phyloP scores from a whole-genome alignment of 306 rosid species.

The Begonia peltatifolia region DNA sequence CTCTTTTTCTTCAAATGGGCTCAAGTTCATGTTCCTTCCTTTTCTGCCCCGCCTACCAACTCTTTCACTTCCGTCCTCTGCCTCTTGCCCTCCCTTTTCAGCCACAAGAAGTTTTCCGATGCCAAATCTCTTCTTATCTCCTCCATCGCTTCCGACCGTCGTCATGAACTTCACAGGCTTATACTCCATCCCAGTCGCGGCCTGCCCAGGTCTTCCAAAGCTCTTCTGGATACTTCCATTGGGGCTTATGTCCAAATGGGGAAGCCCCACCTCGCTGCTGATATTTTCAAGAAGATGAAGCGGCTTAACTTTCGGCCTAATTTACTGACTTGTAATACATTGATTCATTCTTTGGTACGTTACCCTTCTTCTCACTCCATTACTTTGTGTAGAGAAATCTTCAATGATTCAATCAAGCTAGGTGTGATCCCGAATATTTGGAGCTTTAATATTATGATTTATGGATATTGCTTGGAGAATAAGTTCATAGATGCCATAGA shows the following conservation, averaged over 20 bases:
- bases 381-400: conserved; percentile 21
- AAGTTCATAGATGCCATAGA: conserved; percentile 33
- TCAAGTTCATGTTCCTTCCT: conserved; percentile 30
- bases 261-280: conserved; percentile 40
- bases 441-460: conserved; percentile 53
- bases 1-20: conserved; percentile 48
- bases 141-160: conserved; percentile 51
- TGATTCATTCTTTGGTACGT: conserved; percentile 42
- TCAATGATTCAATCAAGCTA: conserved; percentile 26
- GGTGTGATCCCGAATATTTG: conserved; percentile 30
- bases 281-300: conserved; percentile 59
- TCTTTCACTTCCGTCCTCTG: conserved; percentile 29
- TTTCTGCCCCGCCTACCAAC: conserved; percentile 27
- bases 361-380: conserved; percentile 28
- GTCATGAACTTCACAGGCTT: conserved; percentile 35
- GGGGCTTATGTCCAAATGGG: conserved; percentile 46
- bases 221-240: conserved; percentile 53
- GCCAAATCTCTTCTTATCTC: conserved; percentile 52
- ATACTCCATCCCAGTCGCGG: conserved; percentile 25
- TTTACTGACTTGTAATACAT: conserved; percentile 57
- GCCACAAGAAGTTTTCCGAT: conserved; percentile 35
- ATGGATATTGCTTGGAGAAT: conserved; percentile 41
- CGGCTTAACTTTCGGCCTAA: conserved; percentile 31
- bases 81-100: conserved; percentile 51
- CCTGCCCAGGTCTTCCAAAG: conserved; percentile 17